These are phyloP conservation scores for Neofusicoccum kwambonambiense DNA, from an alignment of 2,329 filamentous ascomycete species.

Conservation along the genomic window DNA sequence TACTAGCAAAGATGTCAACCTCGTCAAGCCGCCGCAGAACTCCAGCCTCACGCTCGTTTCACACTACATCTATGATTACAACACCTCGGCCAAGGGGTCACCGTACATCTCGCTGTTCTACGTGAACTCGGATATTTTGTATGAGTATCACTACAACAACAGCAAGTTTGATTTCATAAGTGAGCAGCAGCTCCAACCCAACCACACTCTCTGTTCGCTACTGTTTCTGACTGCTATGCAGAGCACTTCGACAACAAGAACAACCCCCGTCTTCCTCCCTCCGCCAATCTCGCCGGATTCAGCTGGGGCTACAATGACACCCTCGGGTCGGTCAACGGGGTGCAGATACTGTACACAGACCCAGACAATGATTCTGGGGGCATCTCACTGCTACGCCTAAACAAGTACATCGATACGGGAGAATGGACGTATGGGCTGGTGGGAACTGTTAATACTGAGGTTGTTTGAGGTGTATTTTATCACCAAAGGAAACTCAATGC, in stretches of 20 bases:
- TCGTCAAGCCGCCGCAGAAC: not conserved
- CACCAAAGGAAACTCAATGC: no score
- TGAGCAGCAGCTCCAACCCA: not conserved
- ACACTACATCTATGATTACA: not conserved
- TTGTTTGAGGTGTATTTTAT: not conserved
- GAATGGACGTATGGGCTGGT: not conserved
- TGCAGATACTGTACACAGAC: not conserved
- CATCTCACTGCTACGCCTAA: not conserved
- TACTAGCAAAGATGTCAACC: not conserved
- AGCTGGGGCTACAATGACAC: slow-evolving; percentile 2
- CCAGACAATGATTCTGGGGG: not conserved
- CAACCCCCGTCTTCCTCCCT: not conserved
- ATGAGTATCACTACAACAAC: not conserved
- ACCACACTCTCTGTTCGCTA: not conserved
- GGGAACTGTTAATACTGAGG: not conserved
- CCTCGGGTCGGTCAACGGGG: not conserved
- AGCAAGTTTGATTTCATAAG: not conserved
- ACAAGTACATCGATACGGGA: not conserved
- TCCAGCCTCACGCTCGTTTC: not conserved
- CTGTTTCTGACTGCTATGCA: not conserved
- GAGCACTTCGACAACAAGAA: not conserved
- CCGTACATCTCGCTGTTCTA: not conserved
- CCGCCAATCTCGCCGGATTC: not conserved
- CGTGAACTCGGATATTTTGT: not conserved
- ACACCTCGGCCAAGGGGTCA: not conserved